Percentiles rank a stretch among this genome's conserved stretches.
Evolutionary conservation across 2,329 filamentous ascomycete species (phyloP).

Genomic region (Sporothrix protearum): DNA sequence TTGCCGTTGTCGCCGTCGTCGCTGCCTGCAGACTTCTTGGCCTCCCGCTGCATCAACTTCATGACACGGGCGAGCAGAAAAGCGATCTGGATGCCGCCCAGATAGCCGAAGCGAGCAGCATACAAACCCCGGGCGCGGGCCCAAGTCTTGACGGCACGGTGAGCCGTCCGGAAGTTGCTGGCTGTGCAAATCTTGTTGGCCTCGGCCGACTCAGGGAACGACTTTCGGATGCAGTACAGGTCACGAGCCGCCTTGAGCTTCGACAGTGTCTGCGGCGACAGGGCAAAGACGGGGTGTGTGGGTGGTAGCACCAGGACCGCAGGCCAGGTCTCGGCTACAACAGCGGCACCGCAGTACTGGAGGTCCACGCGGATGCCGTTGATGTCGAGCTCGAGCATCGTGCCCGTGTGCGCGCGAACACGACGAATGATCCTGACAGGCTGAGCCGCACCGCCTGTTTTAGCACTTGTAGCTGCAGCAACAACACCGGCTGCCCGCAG

Average conservation of each 20-base stretch:
- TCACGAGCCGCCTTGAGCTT: slow-evolving; percentile 65
- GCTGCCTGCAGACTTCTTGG: neutral
- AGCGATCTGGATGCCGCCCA: slow-evolving; percentile 63
- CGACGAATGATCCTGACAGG: slow-evolving; percentile 51
- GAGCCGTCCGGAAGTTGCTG: slow-evolving; percentile 53
- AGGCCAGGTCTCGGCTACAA: slow-evolving; percentile 53
- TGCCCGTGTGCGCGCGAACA: slow-evolving; percentile 56
- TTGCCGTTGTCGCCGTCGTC: too few species aligned
- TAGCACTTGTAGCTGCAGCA: neutral
- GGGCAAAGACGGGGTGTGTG: slow-evolving; percentile 51
- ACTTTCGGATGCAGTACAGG: slow-evolving; percentile 56
- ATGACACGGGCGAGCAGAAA: slow-evolving; percentile 58
- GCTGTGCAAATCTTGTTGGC: slow-evolving; percentile 35
- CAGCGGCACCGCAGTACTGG: slow-evolving; percentile 61
- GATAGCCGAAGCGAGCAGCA: slow-evolving; percentile 60
- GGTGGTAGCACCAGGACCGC: slow-evolving; percentile 46
- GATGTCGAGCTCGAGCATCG: slow-evolving; percentile 63
- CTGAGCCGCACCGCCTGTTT: slow-evolving; percentile 28
- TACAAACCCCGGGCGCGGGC: slow-evolving; percentile 60
- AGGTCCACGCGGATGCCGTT: slow-evolving; percentile 58
- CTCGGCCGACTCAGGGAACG: slow-evolving; percentile 52
- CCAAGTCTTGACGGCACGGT: slow-evolving; percentile 61
- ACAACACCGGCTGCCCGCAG: slow-evolving; percentile 41
- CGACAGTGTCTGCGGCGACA: slow-evolving; percentile 54
- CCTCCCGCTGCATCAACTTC: slow-evolving; percentile 46